These are phyloP conservation scores for Cynanchum wilfordii DNA, from an alignment of 257 asterid species.

Conservation along the genomic window DNA sequence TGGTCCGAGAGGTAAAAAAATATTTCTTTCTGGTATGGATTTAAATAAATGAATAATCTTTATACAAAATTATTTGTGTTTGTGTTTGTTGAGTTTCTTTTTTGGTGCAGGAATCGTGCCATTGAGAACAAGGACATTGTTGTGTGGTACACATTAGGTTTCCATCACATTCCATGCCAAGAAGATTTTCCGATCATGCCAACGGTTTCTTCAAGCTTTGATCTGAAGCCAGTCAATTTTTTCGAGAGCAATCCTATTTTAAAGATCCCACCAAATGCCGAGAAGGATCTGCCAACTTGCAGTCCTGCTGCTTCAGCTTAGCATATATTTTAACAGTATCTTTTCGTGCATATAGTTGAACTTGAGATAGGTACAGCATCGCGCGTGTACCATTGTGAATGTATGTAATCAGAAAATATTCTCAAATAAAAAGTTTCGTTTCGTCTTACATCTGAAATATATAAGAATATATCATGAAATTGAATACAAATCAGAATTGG, in stretches of 20 bases:
- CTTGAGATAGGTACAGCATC: neutral
- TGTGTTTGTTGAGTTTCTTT: neutral
- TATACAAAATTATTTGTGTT: neutral
- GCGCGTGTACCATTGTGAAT: neutral
- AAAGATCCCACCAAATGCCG: slow-evolving; percentile 54
- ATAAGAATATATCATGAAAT: too few relatives aligned
- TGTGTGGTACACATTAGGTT: slow-evolving; percentile 90
- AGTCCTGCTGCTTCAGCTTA: slow-evolving; percentile 68
- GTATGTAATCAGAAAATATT: slow-evolving; percentile 1
- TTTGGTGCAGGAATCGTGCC: slow-evolving; percentile 51
- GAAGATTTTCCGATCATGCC: slow-evolving; percentile 98
- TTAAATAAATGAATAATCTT: neutral
- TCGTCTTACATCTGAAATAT: too few relatives aligned
- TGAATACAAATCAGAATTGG: neutral
- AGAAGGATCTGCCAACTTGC: slow-evolving; percentile 73
- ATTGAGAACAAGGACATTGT: slow-evolving; percentile 90
- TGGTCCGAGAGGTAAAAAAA: slow-evolving; percentile 77
- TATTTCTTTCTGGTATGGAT: too few relatives aligned
- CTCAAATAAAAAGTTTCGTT: slow-evolving; percentile 5
- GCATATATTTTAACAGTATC: neutral
- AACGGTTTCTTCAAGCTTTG: slow-evolving; percentile 78
- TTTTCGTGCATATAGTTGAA: neutral
- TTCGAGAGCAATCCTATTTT: slow-evolving; percentile 85
- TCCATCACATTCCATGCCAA: slow-evolving; percentile 98
- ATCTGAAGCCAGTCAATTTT: slow-evolving; percentile 91